Percentiles rank a stretch among this genome's conserved stretches.
Evolutionary conservation across 768 basidiomycete species (phyloP).

Genomic region (Rickenella mellea): DNA sequence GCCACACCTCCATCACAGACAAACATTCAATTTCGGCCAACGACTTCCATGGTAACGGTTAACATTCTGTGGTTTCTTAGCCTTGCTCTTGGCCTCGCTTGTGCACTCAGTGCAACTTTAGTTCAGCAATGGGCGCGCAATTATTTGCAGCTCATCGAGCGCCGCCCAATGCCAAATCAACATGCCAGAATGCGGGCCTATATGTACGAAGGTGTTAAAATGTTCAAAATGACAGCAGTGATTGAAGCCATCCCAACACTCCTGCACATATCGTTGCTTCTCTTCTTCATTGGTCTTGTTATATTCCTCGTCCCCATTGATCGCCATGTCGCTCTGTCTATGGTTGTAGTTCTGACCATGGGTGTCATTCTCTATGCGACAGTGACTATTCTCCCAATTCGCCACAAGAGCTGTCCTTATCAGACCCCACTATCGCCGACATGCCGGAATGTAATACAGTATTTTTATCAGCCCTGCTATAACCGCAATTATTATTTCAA

Average conservation of each 20-base stretch:
- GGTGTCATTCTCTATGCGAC: constrained; percentile 21
- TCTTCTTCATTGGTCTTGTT: constrained; percentile 41
- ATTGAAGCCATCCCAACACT: constrained; percentile 34
- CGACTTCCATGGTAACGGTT: constrained; percentile 23
- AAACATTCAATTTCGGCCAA: constrained; percentile 10
- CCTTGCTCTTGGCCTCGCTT: constrained; percentile 30
- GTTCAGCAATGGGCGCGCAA: constrained; percentile 41
- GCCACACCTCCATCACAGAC: background rate
- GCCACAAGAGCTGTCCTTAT: constrained; percentile 26
- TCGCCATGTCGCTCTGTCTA: constrained; percentile 20
- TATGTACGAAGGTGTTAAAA: constrained; percentile 27
- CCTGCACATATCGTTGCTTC: constrained; percentile 37
- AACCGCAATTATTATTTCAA: constrained; percentile 14
- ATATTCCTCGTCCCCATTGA: constrained; percentile 29
- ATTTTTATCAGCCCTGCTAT: constrained; percentile 16
- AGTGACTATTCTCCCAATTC: constrained; percentile 23
- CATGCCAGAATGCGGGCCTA: constrained; percentile 33
- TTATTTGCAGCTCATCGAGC: constrained; percentile 19
- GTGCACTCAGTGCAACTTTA: constrained; percentile 34
- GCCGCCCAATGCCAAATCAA: constrained; percentile 18
- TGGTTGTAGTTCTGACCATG: constrained; percentile 19
- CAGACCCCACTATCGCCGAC: constrained; percentile 25
- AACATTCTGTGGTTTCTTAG: constrained; percentile 39
- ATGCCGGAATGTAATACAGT: constrained; percentile 20
- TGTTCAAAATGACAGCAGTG: constrained; percentile 27